A percentile compares a stretch with the other conserved stretches of the same genome.
Conservation (phyloP, 2,329 filamentous ascomycete genomes). For the Dryadomyces quercivorus region DNA sequence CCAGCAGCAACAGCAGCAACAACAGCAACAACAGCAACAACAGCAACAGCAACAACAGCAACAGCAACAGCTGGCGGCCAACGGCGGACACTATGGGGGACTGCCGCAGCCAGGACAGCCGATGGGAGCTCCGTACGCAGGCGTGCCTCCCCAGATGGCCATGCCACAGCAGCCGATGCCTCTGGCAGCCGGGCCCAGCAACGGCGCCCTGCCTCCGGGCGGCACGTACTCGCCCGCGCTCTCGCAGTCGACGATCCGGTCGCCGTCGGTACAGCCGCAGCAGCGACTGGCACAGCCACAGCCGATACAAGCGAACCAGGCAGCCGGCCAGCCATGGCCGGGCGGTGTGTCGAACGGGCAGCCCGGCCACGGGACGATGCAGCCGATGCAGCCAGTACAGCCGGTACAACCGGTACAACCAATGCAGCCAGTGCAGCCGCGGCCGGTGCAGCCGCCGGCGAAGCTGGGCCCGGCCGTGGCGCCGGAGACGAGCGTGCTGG, state of each 20-base stretch:
- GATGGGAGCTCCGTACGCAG: no score
- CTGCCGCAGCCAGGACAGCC: no score
- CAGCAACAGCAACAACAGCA: not conserved
- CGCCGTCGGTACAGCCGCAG: not conserved
- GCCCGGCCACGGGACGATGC: not conserved
- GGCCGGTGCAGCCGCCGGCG: not conserved
- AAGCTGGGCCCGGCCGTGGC: not conserved
- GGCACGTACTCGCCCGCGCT: no score
- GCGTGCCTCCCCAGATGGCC: no score
- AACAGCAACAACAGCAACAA: not conserved
- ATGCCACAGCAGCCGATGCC: no score
- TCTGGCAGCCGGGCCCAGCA: no score
- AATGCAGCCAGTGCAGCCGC: not conserved
- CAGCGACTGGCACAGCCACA: not conserved
- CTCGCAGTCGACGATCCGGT: no score
- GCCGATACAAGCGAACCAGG: not conserved
- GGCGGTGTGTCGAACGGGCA: not conserved
- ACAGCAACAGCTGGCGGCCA: not conserved
- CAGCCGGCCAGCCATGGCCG: not conserved
- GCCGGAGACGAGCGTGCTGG: constrained; percentile 24
- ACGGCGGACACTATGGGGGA: no score
- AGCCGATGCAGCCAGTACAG: no score
- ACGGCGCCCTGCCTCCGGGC: no score
- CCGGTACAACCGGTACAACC: not conserved
- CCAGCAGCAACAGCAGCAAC: constrained; percentile 2